A percentile compares a stretch with the other conserved stretches of the same genome.
Conservation (phyloP, 305 asterid genomes). For the Rubia peregrina region DNA sequence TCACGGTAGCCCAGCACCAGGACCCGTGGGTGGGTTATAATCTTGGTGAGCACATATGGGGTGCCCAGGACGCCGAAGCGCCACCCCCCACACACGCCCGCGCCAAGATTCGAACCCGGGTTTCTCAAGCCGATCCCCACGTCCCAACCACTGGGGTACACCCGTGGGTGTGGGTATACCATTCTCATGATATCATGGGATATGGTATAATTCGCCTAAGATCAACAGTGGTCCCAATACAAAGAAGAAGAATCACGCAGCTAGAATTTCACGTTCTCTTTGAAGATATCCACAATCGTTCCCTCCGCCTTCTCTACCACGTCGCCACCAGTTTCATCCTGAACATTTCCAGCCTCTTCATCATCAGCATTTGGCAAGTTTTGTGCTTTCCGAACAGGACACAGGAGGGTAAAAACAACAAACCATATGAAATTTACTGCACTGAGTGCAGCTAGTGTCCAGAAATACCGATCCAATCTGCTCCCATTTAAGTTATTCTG, state of each 20-base stretch:
- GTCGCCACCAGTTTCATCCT: background rate
- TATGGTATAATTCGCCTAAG: too few relatives aligned
- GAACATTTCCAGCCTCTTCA: background rate
- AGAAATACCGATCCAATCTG: conserved; percentile 22
- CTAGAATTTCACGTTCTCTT: background rate
- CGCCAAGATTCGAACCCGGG: too few relatives aligned
- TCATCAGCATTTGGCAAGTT: background rate
- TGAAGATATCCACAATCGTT: background rate
- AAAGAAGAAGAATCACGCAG: too few relatives aligned
- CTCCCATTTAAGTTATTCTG: conserved; percentile 18
- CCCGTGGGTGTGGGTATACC: accelerated
- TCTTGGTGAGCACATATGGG: too few relatives aligned
- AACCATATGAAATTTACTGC: conserved; percentile 18
- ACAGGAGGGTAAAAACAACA: background rate
- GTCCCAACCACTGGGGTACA: too few relatives aligned
- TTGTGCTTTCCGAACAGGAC: background rate
- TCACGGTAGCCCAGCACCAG: too few relatives aligned
- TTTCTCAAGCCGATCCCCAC: too few relatives aligned
- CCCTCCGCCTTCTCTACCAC: background rate
- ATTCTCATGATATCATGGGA: too few relatives aligned
- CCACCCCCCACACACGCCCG: too few relatives aligned
- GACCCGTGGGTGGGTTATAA: too few relatives aligned
- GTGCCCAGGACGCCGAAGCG: too few relatives aligned
- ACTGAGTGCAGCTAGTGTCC: conserved; percentile 19
- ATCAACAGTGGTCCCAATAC: too few relatives aligned